These are phyloP conservation scores for Fusarium sp. DNA, from an alignment of 2,329 filamentous ascomycete species.

Conservation along the genomic window DNA sequence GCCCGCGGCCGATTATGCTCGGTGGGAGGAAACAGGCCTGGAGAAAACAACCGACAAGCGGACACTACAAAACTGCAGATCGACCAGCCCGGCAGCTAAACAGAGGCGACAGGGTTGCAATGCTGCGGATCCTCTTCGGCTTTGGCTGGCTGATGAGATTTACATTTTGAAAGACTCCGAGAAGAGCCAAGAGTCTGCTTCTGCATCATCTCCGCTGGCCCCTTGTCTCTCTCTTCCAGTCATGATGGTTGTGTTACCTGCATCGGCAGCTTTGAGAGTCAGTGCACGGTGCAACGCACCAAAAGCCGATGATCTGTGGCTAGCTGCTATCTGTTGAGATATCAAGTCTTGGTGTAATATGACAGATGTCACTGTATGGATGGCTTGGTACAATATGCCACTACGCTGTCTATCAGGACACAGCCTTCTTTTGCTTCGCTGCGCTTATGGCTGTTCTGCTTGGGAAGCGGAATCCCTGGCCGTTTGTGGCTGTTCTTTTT, in stretches of 20 bases:
- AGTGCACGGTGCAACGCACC: slow-evolving; percentile 42
- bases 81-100: slow-evolving; percentile 39
- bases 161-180: slow-evolving; percentile 32
- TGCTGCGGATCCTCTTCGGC: slow-evolving; percentile 35
- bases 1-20: slow-evolving; percentile 35
- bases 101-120: slow-evolving; percentile 37
- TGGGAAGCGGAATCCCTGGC: slow-evolving; percentile 27
- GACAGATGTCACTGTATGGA: slow-evolving; percentile 29
- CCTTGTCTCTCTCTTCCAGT: slow-evolving; percentile 36
- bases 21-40: slow-evolving; percentile 23
- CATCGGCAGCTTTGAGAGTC: slow-evolving; percentile 40
- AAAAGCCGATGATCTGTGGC: slow-evolving; percentile 35
- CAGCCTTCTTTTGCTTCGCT: slow-evolving; percentile 22
- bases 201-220: slow-evolving; percentile 41
- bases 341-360: slow-evolving; percentile 19
- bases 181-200: slow-evolving; percentile 9
- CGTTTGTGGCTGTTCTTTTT: slow-evolving; percentile 22
- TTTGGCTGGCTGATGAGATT: slow-evolving; percentile 37
- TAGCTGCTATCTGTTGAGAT: slow-evolving; percentile 23
- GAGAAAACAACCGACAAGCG: slow-evolving; percentile 26
- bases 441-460: slow-evolving; percentile 4
- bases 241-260: slow-evolving; percentile 31
- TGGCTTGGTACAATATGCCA: slow-evolving; percentile 18
- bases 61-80: slow-evolving; percentile 43
- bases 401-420: slow-evolving; percentile 18